Conservation (phyloP, 768 basidiomycete species). For the Fibroporia radiculosa region DNA sequence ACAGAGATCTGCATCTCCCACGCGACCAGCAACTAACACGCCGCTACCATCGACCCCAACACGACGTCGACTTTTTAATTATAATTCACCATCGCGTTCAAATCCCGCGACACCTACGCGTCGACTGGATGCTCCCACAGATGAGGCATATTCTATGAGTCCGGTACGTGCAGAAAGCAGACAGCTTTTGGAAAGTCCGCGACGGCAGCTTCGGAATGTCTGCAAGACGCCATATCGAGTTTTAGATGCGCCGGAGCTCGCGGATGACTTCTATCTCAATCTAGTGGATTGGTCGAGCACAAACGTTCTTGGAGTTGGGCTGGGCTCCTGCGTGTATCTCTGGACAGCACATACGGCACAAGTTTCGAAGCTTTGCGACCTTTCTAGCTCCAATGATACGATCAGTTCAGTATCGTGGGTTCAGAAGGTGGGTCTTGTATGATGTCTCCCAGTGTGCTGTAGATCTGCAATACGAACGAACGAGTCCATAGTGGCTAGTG, state of each 20-base stretch:
- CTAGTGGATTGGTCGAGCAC: constrained; percentile 96
- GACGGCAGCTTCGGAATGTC: constrained; percentile 72
- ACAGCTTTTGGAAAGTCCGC: constrained; percentile 75
- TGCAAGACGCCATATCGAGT: constrained; percentile 96
- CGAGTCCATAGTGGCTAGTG: not conserved
- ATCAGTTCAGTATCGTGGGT: constrained; percentile 93
- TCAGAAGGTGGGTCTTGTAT: constrained; percentile 42
- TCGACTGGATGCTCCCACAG: constrained; percentile 75
- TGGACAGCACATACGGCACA: constrained; percentile 94
- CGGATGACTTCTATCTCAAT: constrained; percentile 98
- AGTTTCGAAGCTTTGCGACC: constrained; percentile 87
- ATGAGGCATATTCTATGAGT: constrained; percentile 84
- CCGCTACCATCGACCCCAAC: constrained; percentile 36
- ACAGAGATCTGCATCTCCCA: constrained; percentile 51
- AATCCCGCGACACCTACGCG: constrained; percentile 49
- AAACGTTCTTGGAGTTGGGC: constrained; percentile 90
- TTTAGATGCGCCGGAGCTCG: constrained; percentile 92
- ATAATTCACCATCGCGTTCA: constrained; percentile 47
- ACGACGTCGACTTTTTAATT: constrained; percentile 57
- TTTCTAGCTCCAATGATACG: constrained; percentile 53
- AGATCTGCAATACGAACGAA: no score
- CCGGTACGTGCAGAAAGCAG: constrained; percentile 84
- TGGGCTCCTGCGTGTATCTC: constrained; percentile 88
- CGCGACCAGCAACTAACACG: constrained; percentile 22
- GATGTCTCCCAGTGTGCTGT: no score